phyloP scores from a whole-genome alignment of 139 green algal species.

The Volvox africanus region DNA sequence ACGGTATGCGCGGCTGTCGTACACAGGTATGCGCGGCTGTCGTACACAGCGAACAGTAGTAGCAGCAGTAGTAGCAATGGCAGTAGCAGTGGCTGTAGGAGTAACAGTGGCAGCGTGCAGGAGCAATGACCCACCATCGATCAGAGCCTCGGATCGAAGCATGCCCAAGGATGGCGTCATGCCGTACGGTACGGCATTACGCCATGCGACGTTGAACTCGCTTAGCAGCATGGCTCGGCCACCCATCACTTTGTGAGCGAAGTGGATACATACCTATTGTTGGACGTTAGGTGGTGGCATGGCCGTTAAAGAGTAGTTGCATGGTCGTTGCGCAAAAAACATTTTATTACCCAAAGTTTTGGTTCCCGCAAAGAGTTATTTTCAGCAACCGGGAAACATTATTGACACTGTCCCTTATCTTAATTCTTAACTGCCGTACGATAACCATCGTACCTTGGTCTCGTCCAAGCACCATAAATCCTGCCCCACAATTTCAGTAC shows the following conservation, averaged over 20 bases:
- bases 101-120: too few relatives aligned
- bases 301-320: too few relatives aligned
- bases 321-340: not conserved
- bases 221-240: not conserved
- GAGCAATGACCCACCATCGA: slow-evolving; percentile 37
- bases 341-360: too few relatives aligned
- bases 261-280: slow-evolving; percentile 60
- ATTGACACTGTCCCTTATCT: not conserved
- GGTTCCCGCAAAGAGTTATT: not conserved
- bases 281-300: not conserved
- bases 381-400: not conserved
- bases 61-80: too few relatives aligned
- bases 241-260: slow-evolving; percentile 56
- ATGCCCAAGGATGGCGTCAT: slow-evolving; percentile 57
- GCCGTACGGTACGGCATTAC: slow-evolving; percentile 41
- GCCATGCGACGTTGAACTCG: slow-evolving; percentile 57
- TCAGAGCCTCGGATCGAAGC: slow-evolving; percentile 63
- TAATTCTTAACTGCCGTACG: not conserved
- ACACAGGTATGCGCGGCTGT: too few relatives aligned
- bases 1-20: too few relatives aligned
- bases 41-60: too few relatives aligned
- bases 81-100: too few relatives aligned
- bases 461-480: slow-evolving; percentile 39
- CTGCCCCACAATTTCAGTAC: not conserved
- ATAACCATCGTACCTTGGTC: slow-evolving; percentile 20